Conservation (phyloP, 2,329 filamentous ascomycete genomes). For the Penicillium sp. region DNA sequence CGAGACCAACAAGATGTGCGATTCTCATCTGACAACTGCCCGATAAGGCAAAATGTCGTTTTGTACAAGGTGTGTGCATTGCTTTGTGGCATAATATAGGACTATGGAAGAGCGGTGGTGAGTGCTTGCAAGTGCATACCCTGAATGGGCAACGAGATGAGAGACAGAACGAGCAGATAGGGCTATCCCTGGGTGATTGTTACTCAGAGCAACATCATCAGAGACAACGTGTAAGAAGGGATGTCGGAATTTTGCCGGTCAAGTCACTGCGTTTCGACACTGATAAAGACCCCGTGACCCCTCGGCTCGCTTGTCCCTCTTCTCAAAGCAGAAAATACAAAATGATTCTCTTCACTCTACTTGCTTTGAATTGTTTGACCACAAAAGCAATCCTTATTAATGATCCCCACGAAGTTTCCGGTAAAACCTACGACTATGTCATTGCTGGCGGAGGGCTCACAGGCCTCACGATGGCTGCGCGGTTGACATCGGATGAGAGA, state of each 20-base stretch:
- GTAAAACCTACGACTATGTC: neutral
- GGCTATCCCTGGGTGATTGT: neutral
- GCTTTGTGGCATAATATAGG: neutral
- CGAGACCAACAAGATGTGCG: conserved; percentile 90
- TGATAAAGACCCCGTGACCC: neutral
- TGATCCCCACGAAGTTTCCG: neutral
- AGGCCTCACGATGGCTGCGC: neutral
- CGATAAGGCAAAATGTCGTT: neutral
- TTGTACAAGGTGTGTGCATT: neutral
- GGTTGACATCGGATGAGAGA: neutral
- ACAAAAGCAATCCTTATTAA: neutral
- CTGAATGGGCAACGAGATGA: neutral
- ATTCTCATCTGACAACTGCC: conserved; percentile 59
- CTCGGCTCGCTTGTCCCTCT: neutral
- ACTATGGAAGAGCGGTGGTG: neutral
- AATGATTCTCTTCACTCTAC: neutral
- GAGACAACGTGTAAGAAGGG: no score
- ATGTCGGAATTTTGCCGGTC: neutral
- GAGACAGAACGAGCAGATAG: neutral
- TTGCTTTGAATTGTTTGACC: neutral
- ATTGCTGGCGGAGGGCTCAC: neutral
- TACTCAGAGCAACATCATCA: neutral
- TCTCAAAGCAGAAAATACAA: neutral
- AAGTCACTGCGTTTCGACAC: neutral
- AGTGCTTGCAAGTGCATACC: neutral